Evolutionary conservation across 345 rosid genomes (phyloP), one percentile per base, ranked within the genome.

Genomic region (Citrus hindsii): DNA sequence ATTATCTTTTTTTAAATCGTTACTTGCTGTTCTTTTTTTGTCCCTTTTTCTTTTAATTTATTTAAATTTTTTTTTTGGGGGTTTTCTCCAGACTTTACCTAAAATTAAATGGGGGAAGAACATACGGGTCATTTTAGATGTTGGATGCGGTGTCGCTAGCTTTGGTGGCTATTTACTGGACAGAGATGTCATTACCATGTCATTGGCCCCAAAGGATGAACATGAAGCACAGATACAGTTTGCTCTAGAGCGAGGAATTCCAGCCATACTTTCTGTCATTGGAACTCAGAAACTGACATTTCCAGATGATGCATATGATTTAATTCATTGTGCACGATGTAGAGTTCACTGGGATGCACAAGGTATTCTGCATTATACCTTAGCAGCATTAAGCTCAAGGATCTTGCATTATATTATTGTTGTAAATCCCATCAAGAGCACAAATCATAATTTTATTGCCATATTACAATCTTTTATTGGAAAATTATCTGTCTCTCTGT

Each of bases 211-310:
- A 19, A 95, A 95, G 87, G 99, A 93, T 81, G 98, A 95, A 77
- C 99, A 95, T 24, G 98, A 95, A 83, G 99, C 99, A 86, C 99
- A 93, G 88, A 93, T 95, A 83, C 97, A 95, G 85, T 93, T 95
- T 80, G 96, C 97, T 65, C 81, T 95, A 55, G 99, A 95, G 82
- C 87, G 99, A 66, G 97, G 99, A 71, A 91, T 95, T 79, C 98
- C 97, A 76, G 99, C 99, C 42, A 91, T 83, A 4, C 93, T 93
- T 62, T 89, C 99, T 40, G 98, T 93, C 35, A 93, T 95, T 37
- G 97, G 96, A 60, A 93, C 99, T 2, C 90, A 88, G 73, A 89
- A 84, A 89, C 86, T 95, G 75, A 78, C 91, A 2, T 95, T 87
- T 80, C 96, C 97, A 0, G 88, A 82, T 76, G 89, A 87, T 42